Percentiles rank a stretch among this genome's conserved stretches.
Evolutionary conservation across 2,329 filamentous ascomycete genomes (phyloP).

Genomic region (Diaporthe caulivora): DNA sequence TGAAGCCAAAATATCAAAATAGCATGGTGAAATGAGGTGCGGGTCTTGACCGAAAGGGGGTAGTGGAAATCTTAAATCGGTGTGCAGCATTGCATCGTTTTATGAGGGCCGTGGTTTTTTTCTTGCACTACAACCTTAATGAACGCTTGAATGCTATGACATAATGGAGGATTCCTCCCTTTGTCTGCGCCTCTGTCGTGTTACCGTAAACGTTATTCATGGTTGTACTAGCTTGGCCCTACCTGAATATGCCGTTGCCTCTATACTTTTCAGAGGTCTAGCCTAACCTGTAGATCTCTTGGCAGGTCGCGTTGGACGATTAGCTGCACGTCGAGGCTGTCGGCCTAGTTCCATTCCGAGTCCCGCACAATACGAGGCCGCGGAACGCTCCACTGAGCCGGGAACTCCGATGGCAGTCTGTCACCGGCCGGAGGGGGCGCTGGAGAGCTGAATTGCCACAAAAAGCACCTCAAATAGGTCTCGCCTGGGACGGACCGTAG

Average conservation of each 20-base stretch:
- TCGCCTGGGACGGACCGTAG: not conserved
- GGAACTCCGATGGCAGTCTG: not conserved
- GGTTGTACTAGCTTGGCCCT: slow-evolving; percentile 11
- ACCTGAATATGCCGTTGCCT: slow-evolving; percentile 1
- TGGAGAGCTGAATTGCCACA: not conserved
- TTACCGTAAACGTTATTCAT: not conserved
- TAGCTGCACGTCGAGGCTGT: slow-evolving; percentile 18
- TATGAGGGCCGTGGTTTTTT: not conserved
- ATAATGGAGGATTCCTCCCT: not conserved
- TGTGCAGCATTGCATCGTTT: not conserved
- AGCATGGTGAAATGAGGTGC: slow-evolving; percentile 26
- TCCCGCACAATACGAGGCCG: slow-evolving; percentile 16
- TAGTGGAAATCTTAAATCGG: not conserved
- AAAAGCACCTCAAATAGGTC: not conserved
- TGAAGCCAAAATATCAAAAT: slow-evolving; percentile 16
- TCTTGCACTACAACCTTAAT: not conserved
- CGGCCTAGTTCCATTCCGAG: not conserved
- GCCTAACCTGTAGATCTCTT: not conserved
- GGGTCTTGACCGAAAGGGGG: slow-evolving; percentile 24
- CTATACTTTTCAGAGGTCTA: slow-evolving; percentile 12
- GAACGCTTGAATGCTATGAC: slow-evolving; percentile 1
- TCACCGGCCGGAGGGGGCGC: not conserved
- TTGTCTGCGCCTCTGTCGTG: slow-evolving; percentile 27
- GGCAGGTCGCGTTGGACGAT: not conserved
- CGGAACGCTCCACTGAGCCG: not conserved